Evolutionary conservation across 1,284 basidiomycete genomes (phyloP).

Genomic region (Cryptococcus sp.): DNA sequence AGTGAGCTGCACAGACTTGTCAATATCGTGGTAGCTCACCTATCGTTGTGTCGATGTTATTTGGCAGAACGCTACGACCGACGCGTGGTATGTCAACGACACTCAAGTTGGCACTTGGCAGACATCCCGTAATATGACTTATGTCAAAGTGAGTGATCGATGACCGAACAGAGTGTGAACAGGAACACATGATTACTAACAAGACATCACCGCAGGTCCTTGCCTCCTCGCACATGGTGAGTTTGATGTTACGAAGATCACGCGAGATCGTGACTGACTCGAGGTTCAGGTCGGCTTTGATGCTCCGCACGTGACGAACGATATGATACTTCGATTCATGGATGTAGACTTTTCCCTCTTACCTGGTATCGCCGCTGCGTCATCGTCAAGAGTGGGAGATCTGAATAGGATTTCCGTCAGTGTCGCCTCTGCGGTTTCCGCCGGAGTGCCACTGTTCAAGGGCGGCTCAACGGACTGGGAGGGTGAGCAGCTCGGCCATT

Average conservation of each 20-base stretch:
- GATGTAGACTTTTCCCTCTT: conserved; percentile 80
- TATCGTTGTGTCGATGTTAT: background rate
- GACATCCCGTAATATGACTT: conserved; percentile 84
- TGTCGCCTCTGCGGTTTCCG: conserved; percentile 32
- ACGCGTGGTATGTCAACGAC: conserved; percentile 76
- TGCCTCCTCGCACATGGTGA: conserved; percentile 84
- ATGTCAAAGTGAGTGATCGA: conserved; percentile 68
- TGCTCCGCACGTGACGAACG: conserved; percentile 82
- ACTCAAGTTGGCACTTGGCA: conserved; percentile 87
- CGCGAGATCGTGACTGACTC: background rate
- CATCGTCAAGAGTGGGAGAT: conserved; percentile 42
- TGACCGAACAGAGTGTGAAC: background rate
- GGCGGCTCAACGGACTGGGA: conserved; percentile 78
- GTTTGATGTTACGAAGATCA: background rate
- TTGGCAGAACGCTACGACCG: conserved; percentile 67
- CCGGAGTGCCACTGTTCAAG: conserved; percentile 62
- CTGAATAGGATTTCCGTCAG: conserved; percentile 41
- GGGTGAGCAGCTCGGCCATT: conserved; percentile 61
- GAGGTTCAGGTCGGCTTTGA: conserved; percentile 73
- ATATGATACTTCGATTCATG: conserved; percentile 98
- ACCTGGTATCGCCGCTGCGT: conserved; percentile 68
- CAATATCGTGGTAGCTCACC: background rate
- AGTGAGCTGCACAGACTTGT: conserved; percentile 44
- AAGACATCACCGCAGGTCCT: conserved; percentile 37
- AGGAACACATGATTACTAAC: background rate